Conservation (phyloP, 2,329 filamentous ascomycete species). For the Clonostachys solani region DNA sequence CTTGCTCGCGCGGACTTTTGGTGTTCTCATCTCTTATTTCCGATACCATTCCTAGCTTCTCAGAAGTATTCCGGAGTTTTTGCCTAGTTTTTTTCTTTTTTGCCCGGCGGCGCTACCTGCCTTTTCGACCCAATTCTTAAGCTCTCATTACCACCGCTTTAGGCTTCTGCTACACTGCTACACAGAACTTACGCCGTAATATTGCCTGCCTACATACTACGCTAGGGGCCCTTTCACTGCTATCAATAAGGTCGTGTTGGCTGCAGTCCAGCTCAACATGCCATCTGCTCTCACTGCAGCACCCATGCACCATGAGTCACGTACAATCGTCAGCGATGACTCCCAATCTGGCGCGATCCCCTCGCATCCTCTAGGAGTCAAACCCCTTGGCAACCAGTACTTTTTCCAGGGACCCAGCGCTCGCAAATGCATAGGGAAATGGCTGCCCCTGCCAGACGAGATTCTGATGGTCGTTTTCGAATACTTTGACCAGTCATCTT, state of each 20-base stretch:
- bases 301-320: constrained; percentile 20
- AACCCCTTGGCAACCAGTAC: constrained; percentile 80
- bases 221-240: neutral
- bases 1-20: no score
- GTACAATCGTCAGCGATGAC: neutral
- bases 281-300: neutral
- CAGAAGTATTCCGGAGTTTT: no score
- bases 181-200: no score
- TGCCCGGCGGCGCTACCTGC: no score
- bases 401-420: constrained; percentile 64
- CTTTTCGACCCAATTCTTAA: no score
- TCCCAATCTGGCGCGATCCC: constrained; percentile 51
- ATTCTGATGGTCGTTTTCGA: constrained; percentile 73
- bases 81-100: no score
- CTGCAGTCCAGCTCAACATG: neutral
- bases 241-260: neutral
- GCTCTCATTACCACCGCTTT: no score
- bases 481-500: constrained; percentile 57
- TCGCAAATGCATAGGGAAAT: constrained; percentile 59
- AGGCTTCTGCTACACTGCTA: no score
- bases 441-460: constrained; percentile 75
- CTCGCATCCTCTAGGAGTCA: constrained; percentile 77
- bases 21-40: no score
- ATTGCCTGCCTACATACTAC: no score
- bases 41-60: no score